Evolutionary conservation across 352 stramenopile genomes (phyloP), one percentile per base, ranked within the genome.

Genomic region (Phytophthora parvispora): DNA sequence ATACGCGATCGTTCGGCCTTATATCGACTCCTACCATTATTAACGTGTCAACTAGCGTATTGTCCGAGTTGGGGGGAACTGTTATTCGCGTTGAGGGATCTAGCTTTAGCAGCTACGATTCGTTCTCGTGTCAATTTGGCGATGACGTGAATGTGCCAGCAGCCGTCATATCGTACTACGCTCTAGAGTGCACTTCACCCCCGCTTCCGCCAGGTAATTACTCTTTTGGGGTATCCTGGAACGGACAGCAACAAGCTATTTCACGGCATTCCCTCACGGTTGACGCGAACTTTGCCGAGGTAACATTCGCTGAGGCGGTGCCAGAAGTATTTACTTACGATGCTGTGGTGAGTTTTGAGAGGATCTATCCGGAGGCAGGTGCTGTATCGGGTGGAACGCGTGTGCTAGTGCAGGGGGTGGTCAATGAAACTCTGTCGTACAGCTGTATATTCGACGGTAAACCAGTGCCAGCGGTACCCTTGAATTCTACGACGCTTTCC

Each of bases 181-280:
- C 81, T 4, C 51, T 75, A 34, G 77, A 86, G 56, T 86, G 74
- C n/a, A 29, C 55, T 10, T 48, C 61, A 0, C 75, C 80, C 8
- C 7, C 31, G 6, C 52, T 84, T 9, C 4, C 28, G 28, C 72
- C 60, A 18, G 74, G 74, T 28, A 81, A 72, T 38, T 60, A 81
- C 28, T 70, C 66, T 3, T 65, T 87, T 60, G 63, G 50, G 25
- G 38, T 87, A 36, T 69, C 69, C 12, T 84, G 80, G 77, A 86
- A 86, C 24, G 31, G 40, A 8, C 68, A 87, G 63, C 72, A 86
- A 51, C 65, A 59, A 9, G 38, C 40, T 2, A 18, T 53, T 15
- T 67, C 62, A 18, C 2, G 18, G 32, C 18, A 40, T 15, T 42
- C 43, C 8, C 16, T 78, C 6, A 6, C 13, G 4, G 60, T 83